phyloP scores from a whole-genome alignment of 2,329 filamentous ascomycete genomes.

The Madurella mycetomatis region DNA sequence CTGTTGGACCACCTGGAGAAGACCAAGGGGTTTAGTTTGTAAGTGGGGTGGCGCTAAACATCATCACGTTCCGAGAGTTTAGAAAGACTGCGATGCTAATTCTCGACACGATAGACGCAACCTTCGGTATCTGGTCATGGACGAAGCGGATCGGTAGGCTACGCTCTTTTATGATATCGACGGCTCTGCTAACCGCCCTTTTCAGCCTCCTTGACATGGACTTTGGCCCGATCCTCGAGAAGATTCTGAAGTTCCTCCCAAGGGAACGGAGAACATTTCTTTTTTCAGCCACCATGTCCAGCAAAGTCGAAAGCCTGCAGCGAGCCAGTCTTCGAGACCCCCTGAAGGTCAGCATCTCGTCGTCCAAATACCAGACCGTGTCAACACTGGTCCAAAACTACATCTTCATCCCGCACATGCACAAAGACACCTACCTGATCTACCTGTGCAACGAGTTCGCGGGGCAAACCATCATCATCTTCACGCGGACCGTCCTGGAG shows the following conservation, averaged over 20 bases:
- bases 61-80: too few species aligned
- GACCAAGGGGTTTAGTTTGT: conserved; percentile 89
- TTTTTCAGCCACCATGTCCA: conserved; percentile 91
- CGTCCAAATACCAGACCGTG: conserved; percentile 85
- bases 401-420: conserved; percentile 76
- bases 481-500: conserved; percentile 88
- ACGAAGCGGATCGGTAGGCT: conserved; percentile 72
- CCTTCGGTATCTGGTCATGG: conserved; percentile 88
- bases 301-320: conserved; percentile 88
- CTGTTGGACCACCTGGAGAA: conserved; percentile 91
- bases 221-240: conserved; percentile 88
- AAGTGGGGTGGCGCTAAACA: too few species aligned
- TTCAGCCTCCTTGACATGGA: conserved; percentile 74
- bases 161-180: not conserved
- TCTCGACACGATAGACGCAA: conserved; percentile 30
- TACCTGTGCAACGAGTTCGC: conserved; percentile 80
- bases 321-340: conserved; percentile 84
- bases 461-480: conserved; percentile 84
- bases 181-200: not conserved
- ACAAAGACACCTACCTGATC: conserved; percentile 88
- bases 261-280: conserved; percentile 76
- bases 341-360: conserved; percentile 73
- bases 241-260: conserved; percentile 84
- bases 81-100: conserved; percentile 1
- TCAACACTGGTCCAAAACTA: conserved; percentile 83